phyloP scores from a whole-genome alignment of 441 rosid species.

The Sinapis alba region DNA sequence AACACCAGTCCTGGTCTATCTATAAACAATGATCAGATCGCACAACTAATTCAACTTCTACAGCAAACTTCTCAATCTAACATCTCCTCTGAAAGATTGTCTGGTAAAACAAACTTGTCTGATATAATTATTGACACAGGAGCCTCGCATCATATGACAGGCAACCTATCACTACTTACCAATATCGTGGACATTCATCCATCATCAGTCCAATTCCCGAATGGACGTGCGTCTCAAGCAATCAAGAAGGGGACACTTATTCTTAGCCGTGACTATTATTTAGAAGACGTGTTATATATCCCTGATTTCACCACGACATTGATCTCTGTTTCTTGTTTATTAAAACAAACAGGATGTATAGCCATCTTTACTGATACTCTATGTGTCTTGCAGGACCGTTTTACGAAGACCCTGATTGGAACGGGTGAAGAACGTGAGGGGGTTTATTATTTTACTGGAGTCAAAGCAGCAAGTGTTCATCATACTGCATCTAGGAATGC shows the following conservation, averaged over 20 bases:
- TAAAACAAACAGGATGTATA: not conserved
- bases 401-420: not conserved
- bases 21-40: too few relatives aligned
- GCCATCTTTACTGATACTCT: not conserved
- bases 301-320: not conserved
- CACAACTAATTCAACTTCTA: too few relatives aligned
- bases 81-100: too few relatives aligned
- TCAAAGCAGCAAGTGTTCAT: not conserved
- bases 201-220: not conserved
- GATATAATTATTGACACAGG: not conserved
- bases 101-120: too few relatives aligned
- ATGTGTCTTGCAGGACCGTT: not conserved
- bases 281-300: not conserved
- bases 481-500: not conserved
- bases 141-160: not conserved
- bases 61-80: too few relatives aligned
- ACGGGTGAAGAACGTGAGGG: not conserved
- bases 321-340: not conserved
- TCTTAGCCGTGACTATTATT: not conserved
- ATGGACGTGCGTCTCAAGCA: not conserved
- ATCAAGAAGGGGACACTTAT: not conserved
- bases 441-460: not conserved
- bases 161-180: not conserved
- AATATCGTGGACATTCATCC: not conserved
- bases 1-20: too few relatives aligned